These are phyloP conservation scores for Alternaria metachromatica DNA, from an alignment of 2,329 filamentous ascomycete species.

Conservation along the genomic window DNA sequence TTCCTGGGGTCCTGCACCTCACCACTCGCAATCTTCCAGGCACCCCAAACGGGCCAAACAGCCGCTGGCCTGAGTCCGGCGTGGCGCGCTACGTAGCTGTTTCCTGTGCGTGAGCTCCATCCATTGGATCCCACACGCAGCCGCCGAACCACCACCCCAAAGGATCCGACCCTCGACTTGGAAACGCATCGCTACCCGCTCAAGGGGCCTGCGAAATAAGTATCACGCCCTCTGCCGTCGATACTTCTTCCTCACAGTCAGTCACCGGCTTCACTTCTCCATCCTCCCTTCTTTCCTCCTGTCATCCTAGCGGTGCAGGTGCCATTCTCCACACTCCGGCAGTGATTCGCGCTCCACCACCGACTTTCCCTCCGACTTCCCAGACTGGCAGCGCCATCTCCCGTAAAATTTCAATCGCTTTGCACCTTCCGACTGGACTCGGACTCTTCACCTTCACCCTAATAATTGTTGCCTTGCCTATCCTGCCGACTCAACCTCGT, in stretches of 20 bases:
- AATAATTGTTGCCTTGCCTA: slow-evolving; percentile 33
- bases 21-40: slow-evolving; percentile 36
- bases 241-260: slow-evolving; percentile 35
- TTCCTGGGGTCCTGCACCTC: slow-evolving; percentile 36
- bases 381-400: slow-evolving; percentile 40
- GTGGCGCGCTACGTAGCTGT: slow-evolving; percentile 41
- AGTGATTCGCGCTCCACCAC: slow-evolving; percentile 31
- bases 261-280: slow-evolving; percentile 36
- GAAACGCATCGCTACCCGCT: slow-evolving; percentile 23
- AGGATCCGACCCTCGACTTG: slow-evolving; percentile 25
- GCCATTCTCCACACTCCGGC: slow-evolving; percentile 32
- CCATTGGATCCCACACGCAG: slow-evolving; percentile 40
- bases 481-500: slow-evolving; percentile 31
- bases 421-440: slow-evolving; percentile 25
- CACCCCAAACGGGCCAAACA: slow-evolving; percentile 41
- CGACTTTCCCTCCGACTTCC: slow-evolving; percentile 23
- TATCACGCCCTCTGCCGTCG: slow-evolving; percentile 39
- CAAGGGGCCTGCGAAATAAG: slow-evolving; percentile 33
- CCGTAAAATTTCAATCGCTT: slow-evolving; percentile 21
- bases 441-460: slow-evolving; percentile 36
- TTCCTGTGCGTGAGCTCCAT: slow-evolving; percentile 17
- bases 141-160: slow-evolving; percentile 34
- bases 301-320: slow-evolving; percentile 41
- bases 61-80: slow-evolving; percentile 35
- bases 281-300: slow-evolving; percentile 31